Evolutionary conservation across 2,329 filamentous ascomycete species (phyloP).

Genomic region (Aspergillus arachidicola): DNA sequence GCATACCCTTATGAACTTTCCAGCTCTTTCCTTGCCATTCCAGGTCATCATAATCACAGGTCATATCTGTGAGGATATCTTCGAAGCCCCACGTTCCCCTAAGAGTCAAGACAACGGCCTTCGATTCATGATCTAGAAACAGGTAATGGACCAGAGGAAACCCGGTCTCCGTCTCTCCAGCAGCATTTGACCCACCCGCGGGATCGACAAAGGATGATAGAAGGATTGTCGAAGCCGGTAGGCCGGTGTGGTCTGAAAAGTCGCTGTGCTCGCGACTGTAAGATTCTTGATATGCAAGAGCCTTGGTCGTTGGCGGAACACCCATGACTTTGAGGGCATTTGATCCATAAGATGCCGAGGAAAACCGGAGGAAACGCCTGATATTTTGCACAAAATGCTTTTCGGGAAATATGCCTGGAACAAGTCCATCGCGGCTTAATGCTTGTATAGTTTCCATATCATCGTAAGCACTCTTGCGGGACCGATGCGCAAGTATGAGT

Average conservation of each 20-base stretch:
- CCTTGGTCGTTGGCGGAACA: slow-evolving; percentile 36
- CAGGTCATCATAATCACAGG: slow-evolving; percentile 69
- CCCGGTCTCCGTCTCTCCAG: slow-evolving; percentile 66
- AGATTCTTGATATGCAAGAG: slow-evolving; percentile 31
- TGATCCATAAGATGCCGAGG: slow-evolving; percentile 51
- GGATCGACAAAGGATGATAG: slow-evolving; percentile 72
- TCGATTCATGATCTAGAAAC: slow-evolving; percentile 70
- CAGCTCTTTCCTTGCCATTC: slow-evolving; percentile 64
- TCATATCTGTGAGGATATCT: slow-evolving; percentile 73
- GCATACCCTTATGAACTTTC: slow-evolving; percentile 74
- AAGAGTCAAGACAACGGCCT: slow-evolving; percentile 72
- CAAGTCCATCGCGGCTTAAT: slow-evolving; percentile 46
- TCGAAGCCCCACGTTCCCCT: slow-evolving; percentile 74
- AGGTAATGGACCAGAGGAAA: slow-evolving; percentile 75
- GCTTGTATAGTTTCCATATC: slow-evolving; percentile 47
- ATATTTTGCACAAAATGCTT: slow-evolving; percentile 50
- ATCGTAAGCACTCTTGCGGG: slow-evolving; percentile 49
- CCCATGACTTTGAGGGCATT: slow-evolving; percentile 53
- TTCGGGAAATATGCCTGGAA: slow-evolving; percentile 50
- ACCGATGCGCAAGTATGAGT: slow-evolving; percentile 46
- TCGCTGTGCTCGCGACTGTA: slow-evolving; percentile 49
- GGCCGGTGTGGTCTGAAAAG: slow-evolving; percentile 48
- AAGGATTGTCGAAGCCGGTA: slow-evolving; percentile 53
- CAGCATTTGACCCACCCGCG: slow-evolving; percentile 66
- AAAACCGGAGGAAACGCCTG: slow-evolving; percentile 50